Evolutionary conservation across 305 asterid species (phyloP), one percentile per base, ranked within the genome.

Genomic region (Solanum hybrid): DNA sequence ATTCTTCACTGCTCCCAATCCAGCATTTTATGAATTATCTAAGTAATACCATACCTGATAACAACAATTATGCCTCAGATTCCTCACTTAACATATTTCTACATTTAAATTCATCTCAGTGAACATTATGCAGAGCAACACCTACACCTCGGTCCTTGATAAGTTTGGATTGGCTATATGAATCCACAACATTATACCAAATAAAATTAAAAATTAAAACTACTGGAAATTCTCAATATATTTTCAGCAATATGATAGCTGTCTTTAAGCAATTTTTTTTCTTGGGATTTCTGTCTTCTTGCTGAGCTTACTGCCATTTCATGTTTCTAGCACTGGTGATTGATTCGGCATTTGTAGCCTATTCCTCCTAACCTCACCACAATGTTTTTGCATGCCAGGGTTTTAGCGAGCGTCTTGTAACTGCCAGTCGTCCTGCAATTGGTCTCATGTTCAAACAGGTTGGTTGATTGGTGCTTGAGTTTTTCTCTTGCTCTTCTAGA

Each of bases 361-460:
- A 60, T 56, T 85, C 22, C 20, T 10, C 42, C 31, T 31, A 32
- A 17, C 31, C 85, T 84, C 10, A 37, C 34, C 78, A 26, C 89
- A 69, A 69, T 85, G 88, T 90, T 88, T 87, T 81, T 90, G 90
- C 56, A 89, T 92, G 90, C 35, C 94, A 96, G 99, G 99, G 99
- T 80, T 97, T 97, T 92, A 97, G 94, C 42, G 97, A 94, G 94
- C 98, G 98, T 87, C 98, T 97, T 89, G 98, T 92, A 88, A 97
- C 97, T 77, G 95, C 96, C 26, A 94, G 95, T 89, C 98, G 98
- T 87, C 99, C 98, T 87, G 98, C 94, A 91, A 94, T 97, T 36
- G 99, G 99, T 79, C 92, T 91, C 75, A 96, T 97, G 98, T 97
- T 97, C 92, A 97, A 95, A 91, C 97, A 95, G 99, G 99, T 97